Base-by-base conservation (phyloP, 192 early-diverging fungal genomes). In the Diversispora epigaea region DNA sequence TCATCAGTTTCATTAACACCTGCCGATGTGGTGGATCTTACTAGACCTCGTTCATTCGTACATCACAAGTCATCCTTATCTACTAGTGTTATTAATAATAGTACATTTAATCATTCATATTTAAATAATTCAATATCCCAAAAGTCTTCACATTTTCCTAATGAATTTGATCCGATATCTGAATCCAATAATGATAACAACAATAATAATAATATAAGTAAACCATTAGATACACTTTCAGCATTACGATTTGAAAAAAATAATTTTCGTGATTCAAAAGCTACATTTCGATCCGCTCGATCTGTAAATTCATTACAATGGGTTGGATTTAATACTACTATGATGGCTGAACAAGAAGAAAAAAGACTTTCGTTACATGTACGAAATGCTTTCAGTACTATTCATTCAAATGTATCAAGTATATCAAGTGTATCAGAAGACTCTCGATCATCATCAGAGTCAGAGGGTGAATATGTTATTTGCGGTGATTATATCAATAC, bases 1-100 rank as follows among this genome's bases (percentile, higher is more conserved):
- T 71, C 69, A 7, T 71, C 69, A 56, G 69, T 71, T 9, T 56
- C 69, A 10, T 57, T 71, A 44, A 71, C 52, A 8, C 10, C 54
- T 21, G 22, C 22, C 12, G 69, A 71, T 56, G 19, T 71, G 39
- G 69, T 32, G 12, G 40, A 45, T 57, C 45, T 67, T 15, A 6
- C 65, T 1, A 43, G 44, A 14, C 4, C 43, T 41, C 22, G 17
- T 3, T 40, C 32, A 14, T 63, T 63, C 21, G 25, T 45, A 50
- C 45, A 47, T 67, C 65, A 45, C 19, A 67, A 47, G 12, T 46
- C 65, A 40, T 41, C 61, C 17, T 41, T 63, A n/a, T 41, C 61
- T 6, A 17, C 39, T 10, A 40, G 15, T 19, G 46, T 14, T 22
- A 47, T 46, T 54, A 54, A 54, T 19, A 21, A 8, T 4, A 47